These are phyloP conservation scores for Elsinoe arachidis DNA, from an alignment of 2,329 filamentous ascomycete genomes.

Conservation along the genomic window DNA sequence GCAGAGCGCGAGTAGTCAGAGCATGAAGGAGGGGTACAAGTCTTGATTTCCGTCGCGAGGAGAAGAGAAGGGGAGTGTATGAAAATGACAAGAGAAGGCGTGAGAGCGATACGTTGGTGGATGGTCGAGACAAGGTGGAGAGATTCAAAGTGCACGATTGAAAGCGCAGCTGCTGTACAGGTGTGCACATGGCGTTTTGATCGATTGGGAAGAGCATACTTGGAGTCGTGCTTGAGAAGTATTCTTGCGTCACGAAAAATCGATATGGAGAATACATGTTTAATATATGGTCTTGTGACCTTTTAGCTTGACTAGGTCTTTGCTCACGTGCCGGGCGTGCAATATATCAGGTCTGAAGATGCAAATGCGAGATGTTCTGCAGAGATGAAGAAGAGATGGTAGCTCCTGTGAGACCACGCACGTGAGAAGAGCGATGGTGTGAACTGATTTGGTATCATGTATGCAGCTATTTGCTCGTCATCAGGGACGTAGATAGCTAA, in stretches of 20 bases:
- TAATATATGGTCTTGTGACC: constrained; percentile 10
- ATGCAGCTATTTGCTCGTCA: no score
- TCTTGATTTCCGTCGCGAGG: constrained; percentile 28
- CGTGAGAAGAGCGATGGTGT: no score
- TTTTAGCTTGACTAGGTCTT: not conserved
- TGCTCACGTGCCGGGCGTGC: not conserved
- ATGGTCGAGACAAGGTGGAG: not conserved
- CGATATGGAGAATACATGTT: constrained; percentile 2
- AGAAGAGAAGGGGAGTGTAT: not conserved
- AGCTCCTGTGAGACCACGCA: not conserved
- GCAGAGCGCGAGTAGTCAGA: constrained; percentile 76
- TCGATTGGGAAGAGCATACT: not conserved
- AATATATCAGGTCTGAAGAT: not conserved
- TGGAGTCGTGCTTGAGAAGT: not conserved
- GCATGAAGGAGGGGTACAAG: constrained; percentile 77
- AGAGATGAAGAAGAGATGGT: not conserved
- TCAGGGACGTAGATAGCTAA: no score
- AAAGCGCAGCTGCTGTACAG: not conserved
- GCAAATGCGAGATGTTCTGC: not conserved
- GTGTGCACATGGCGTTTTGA: not conserved
- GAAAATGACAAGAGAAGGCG: not conserved
- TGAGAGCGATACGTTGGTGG: not conserved
- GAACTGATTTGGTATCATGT: no score
- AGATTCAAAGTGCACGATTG: not conserved
- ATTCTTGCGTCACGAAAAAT: constrained; percentile 4